Evolutionary conservation across 441 rosid species (phyloP).

Genomic region (Populus hybrid): DNA sequence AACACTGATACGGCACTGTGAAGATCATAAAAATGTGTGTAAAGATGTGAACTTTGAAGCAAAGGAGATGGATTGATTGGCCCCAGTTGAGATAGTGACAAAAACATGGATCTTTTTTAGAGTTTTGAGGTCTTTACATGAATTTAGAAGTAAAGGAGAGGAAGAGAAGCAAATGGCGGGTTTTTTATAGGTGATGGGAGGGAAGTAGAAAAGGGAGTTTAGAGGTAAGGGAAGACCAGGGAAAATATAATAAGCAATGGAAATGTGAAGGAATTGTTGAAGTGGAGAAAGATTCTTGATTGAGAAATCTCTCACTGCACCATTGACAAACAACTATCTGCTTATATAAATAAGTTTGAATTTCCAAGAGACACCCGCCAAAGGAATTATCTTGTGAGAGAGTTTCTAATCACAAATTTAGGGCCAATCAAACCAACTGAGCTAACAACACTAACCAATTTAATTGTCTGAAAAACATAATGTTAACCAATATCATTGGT

Average conservation of each 20-base stretch:
- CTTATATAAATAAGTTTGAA: too few relatives aligned
- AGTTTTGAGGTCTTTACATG: constrained; percentile 37
- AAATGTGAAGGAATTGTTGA: not conserved
- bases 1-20: constrained; percentile 19
- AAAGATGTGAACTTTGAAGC: constrained; percentile 18
- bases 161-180: not conserved
- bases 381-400: too few relatives aligned
- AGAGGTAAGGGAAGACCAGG: not conserved
- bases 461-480: too few relatives aligned
- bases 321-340: too few relatives aligned
- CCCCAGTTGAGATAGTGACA: constrained; percentile 7
- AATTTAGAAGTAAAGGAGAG: constrained; percentile 5
- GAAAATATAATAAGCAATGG: not conserved
- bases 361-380: too few relatives aligned
- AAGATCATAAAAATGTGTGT: constrained; percentile 22
- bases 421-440: too few relatives aligned
- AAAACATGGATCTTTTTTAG: constrained; percentile 33
- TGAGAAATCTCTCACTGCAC: too few relatives aligned
- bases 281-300: not conserved
- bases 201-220: constrained; percentile 19
- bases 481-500: too few relatives aligned
- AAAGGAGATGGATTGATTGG: constrained; percentile 6
- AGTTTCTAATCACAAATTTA: too few relatives aligned
- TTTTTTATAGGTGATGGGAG: constrained; percentile 29
- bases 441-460: too few relatives aligned